phyloP scores from a whole-genome alignment of 2,329 filamentous ascomycete species.

The Dactylellina parvicollis region DNA sequence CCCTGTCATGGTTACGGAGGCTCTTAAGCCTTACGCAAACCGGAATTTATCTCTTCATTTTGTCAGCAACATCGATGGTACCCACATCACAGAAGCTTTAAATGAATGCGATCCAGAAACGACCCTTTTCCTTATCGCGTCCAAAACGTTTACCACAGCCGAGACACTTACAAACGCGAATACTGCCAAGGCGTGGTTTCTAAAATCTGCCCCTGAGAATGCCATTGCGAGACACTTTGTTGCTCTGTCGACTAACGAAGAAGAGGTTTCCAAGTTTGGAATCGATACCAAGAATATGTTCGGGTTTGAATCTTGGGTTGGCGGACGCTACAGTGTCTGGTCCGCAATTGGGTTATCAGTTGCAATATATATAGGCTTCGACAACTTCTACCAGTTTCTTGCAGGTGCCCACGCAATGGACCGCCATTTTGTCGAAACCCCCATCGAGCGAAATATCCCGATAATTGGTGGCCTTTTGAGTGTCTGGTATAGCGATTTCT shows the following conservation, averaged over 20 bases:
- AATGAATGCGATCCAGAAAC: constrained; percentile 91
- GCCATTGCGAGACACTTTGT: constrained; percentile 98
- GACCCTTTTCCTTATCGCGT: constrained; percentile 97
- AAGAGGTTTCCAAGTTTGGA: constrained; percentile 96
- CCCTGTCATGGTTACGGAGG: constrained; percentile 98
- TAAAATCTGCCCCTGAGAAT: constrained; percentile 77
- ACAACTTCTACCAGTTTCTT: constrained; percentile 97
- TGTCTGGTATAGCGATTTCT: constrained; percentile 99
- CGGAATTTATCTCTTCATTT: constrained; percentile 91
- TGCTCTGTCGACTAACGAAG: constrained; percentile 93
- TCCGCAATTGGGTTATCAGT: constrained; percentile 97
- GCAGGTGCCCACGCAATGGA: constrained; percentile 97
- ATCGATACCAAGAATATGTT: constrained; percentile 99
- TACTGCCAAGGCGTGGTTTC: constrained; percentile 96
- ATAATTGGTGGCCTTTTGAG: constrained; percentile 89
- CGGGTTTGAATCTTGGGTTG: constrained; percentile 97
- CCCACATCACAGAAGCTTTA: constrained; percentile 94
- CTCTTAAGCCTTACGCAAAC: constrained; percentile 92
- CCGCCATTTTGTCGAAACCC: constrained; percentile 92
- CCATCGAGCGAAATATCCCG: constrained; percentile 94
- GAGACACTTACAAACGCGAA: constrained; percentile 98
- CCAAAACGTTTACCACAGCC: constrained; percentile 99
- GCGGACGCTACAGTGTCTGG: constrained; percentile 98
- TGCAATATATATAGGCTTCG: constrained; percentile 91
- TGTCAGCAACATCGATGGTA: constrained; percentile 99